Percentiles rank a stretch among this genome's conserved stretches.
phyloP scores from a whole-genome alignment of 179 eudicot species.

The Pouteria campechiana region DNA sequence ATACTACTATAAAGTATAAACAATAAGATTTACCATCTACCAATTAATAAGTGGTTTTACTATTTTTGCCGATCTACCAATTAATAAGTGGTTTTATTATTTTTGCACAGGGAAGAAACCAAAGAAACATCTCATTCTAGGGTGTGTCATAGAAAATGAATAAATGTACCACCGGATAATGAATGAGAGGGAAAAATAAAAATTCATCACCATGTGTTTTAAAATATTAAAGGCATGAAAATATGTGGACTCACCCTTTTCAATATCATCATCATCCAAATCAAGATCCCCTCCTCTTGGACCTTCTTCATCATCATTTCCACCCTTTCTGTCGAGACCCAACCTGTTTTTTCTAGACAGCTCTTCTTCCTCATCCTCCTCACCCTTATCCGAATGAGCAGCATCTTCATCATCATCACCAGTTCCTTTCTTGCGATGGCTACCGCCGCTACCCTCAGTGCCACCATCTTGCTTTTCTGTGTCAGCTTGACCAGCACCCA shows the following conservation, averaged over 20 bases:
- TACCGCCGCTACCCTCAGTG: slow-evolving; percentile 39
- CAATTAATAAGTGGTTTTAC: too few species aligned
- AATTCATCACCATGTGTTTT: neutral
- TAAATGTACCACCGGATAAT: too few species aligned
- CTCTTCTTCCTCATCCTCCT: slow-evolving; percentile 86
- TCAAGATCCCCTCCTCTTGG: slow-evolving; percentile 81
- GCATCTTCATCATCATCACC: slow-evolving; percentile 49
- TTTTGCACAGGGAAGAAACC: too few species aligned
- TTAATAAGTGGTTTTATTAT: too few species aligned
- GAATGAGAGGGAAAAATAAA: too few species aligned
- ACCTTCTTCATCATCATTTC: slow-evolving; percentile 84
- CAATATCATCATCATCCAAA: slow-evolving; percentile 81
- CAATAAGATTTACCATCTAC: too few species aligned
- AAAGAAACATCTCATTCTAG: too few species aligned
- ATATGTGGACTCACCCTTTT: slow-evolving; percentile 53
- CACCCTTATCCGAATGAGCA: slow-evolving; percentile 69
- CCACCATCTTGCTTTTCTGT: slow-evolving; percentile 43
- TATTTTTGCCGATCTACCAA: too few species aligned
- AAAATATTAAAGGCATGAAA: neutral
- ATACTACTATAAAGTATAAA: too few species aligned
- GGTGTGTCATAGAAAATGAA: too few species aligned
- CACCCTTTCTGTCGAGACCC: slow-evolving; percentile 49
- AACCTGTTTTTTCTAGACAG: slow-evolving; percentile 55
- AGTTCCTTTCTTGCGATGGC: slow-evolving; percentile 62
- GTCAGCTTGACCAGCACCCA: too few species aligned